These are phyloP conservation scores for Leptodermis oblonga DNA, from an alignment of 257 asterid species.

Conservation along the genomic window DNA sequence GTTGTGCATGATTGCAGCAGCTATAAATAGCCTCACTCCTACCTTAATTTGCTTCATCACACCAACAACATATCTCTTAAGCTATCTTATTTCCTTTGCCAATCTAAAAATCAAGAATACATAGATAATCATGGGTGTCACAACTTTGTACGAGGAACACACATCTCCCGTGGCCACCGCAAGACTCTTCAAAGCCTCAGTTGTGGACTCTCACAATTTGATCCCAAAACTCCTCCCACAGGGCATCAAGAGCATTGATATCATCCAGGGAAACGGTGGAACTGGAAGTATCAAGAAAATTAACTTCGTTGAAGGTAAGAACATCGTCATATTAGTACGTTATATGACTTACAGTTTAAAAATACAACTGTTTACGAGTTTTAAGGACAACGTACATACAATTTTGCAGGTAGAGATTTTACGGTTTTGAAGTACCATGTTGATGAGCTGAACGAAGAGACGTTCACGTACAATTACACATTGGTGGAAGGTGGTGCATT, in stretches of 20 bases:
- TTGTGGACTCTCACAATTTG: slow-evolving; percentile 25
- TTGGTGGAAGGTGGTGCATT: slow-evolving; percentile 29
- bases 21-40: background rate
- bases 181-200: slow-evolving; percentile 30
- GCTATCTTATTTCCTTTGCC: background rate
- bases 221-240: slow-evolving; percentile 28
- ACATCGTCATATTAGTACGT: background rate
- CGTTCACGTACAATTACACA: slow-evolving; percentile 19
- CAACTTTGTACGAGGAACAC: slow-evolving; percentile 14
- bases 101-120: background rate
- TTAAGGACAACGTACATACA: background rate
- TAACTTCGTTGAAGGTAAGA: slow-evolving; percentile 24
- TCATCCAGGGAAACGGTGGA: slow-evolving; percentile 25
- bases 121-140: slow-evolving; percentile 19
- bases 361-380: background rate
- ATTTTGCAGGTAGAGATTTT: slow-evolving; percentile 13
- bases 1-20: background rate
- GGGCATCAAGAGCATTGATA: slow-evolving; percentile 21
- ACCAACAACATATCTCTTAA: background rate
- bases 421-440: slow-evolving; percentile 25
- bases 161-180: slow-evolving; percentile 19
- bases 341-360: no score
- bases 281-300: slow-evolving; percentile 24
- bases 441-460: slow-evolving; percentile 22
- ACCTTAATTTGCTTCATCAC: background rate